phyloP scores from a whole-genome alignment of 116 monocot genomes.

The Zostera marina region DNA sequence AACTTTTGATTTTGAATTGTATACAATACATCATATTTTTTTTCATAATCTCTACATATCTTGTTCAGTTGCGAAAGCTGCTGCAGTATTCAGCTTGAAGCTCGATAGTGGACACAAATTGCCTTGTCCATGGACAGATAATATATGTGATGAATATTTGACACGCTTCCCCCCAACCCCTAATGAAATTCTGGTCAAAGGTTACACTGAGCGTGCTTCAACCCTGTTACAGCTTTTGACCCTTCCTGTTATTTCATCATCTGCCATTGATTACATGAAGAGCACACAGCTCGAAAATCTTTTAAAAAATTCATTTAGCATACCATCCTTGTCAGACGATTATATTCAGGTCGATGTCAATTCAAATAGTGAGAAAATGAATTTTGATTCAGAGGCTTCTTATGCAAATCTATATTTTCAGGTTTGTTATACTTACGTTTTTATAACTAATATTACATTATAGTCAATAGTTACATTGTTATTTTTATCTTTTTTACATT shows the following conservation, averaged over 20 bases:
- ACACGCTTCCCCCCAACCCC: constrained; percentile 63
- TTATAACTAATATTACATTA: background rate
- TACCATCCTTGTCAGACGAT: constrained; percentile 18
- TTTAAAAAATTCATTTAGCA: constrained; percentile 21
- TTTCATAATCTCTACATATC: background rate
- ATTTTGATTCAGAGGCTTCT: constrained; percentile 19
- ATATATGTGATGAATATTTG: constrained; percentile 77
- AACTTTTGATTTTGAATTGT: no score
- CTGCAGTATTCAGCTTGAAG: constrained; percentile 93
- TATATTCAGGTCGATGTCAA: constrained; percentile 27
- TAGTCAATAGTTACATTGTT: background rate
- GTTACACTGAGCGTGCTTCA: constrained; percentile 38
- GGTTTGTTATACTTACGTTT: constrained; percentile 26
- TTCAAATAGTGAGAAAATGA: constrained; percentile 19
- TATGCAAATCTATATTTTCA: constrained; percentile 37
- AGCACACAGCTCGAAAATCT: constrained; percentile 43
- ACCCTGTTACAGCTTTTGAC: constrained; percentile 36
- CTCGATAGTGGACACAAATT: constrained; percentile 79
- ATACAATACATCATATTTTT: background rate
- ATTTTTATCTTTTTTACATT: no score
- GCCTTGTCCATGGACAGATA: constrained; percentile 89
- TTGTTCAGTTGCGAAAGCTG: constrained; percentile 86
- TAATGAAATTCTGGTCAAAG: constrained; percentile 41
- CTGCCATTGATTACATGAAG: constrained; percentile 43
- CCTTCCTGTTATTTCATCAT: constrained; percentile 63